Evolutionary conservation across 495 filamentous ascomycete species (phyloP).

Genomic region (Podospora didyma): DNA sequence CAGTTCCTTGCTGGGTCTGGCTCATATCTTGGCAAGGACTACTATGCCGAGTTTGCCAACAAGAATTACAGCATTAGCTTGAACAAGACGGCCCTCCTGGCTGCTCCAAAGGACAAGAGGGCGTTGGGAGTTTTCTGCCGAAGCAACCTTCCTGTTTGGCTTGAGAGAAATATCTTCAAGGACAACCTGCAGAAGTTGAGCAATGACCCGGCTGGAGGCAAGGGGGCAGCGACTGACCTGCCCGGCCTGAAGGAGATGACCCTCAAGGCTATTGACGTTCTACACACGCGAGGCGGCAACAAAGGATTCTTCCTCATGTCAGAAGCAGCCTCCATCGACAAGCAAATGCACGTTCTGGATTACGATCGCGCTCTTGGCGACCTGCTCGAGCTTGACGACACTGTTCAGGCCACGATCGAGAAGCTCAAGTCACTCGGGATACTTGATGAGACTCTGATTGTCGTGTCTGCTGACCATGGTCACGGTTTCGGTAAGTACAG

Average conservation of each 20-base stretch:
- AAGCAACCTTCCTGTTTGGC: conserved; percentile 64
- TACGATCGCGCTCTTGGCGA: conserved; percentile 74
- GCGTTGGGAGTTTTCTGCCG: conserved; percentile 67
- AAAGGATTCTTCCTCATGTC: conserved; percentile 75
- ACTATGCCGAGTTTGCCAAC: conserved; percentile 61
- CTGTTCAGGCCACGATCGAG: conserved; percentile 60
- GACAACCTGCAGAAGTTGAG: conserved; percentile 54
- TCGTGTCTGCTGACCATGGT: conserved; percentile 74
- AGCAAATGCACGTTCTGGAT: conserved; percentile 73
- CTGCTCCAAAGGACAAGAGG: conserved; percentile 47
- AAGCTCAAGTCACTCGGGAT: conserved; percentile 53
- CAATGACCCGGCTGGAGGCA: conserved; percentile 59
- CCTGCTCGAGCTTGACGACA: conserved; percentile 72
- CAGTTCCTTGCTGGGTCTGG: conserved; percentile 57
- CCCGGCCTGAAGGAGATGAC: conserved; percentile 81
- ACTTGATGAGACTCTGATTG: conserved; percentile 61
- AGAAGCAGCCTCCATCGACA: conserved; percentile 73
- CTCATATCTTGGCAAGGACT: conserved; percentile 57
- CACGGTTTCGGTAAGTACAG: conserved; percentile 59
- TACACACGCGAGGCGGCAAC: conserved; percentile 55
- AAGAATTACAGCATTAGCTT: conserved; percentile 60
- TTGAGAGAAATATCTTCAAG: conserved; percentile 68
- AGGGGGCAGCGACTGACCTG: conserved; percentile 56
- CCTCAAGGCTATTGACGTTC: conserved; percentile 68
- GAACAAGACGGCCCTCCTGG: conserved; percentile 61